Conservation (phyloP, 2,329 filamentous ascomycete genomes). For the Verticillium klebahnii region DNA sequence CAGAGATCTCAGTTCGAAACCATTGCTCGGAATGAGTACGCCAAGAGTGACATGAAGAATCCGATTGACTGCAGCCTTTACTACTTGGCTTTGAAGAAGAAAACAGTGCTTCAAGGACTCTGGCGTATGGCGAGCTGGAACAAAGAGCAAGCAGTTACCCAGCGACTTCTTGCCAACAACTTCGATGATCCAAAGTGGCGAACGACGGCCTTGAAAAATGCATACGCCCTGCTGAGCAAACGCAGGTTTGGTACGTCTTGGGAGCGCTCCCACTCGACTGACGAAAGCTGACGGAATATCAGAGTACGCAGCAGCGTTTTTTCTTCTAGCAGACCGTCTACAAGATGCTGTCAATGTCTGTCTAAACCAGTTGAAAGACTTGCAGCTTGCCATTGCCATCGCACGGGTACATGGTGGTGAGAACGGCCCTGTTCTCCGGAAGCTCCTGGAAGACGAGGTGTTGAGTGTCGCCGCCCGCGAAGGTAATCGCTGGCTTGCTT, state of each 20-base stretch:
- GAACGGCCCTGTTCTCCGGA: slow-evolving; percentile 65
- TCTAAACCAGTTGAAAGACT: slow-evolving; percentile 78
- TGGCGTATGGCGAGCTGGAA: slow-evolving; percentile 95
- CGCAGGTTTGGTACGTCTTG: slow-evolving; percentile 67
- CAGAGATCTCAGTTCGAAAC: slow-evolving; percentile 77
- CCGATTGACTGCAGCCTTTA: slow-evolving; percentile 87
- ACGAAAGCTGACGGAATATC: not conserved
- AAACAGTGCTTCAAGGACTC: slow-evolving; percentile 80
- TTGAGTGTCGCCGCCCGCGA: slow-evolving; percentile 72
- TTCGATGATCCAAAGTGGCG: slow-evolving; percentile 85
- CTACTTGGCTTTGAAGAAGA: slow-evolving; percentile 88
- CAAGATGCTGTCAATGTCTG: slow-evolving; percentile 84
- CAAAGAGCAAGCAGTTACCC: slow-evolving; percentile 76
- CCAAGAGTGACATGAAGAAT: slow-evolving; percentile 79
- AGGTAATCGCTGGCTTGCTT: slow-evolving; percentile 89
- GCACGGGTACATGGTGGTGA: slow-evolving; percentile 87
- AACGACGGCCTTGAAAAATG: slow-evolving; percentile 89
- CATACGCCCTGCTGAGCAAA: slow-evolving; percentile 89
- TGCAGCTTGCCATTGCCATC: slow-evolving; percentile 86
- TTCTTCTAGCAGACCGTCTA: slow-evolving; percentile 80
- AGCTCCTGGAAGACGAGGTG: slow-evolving; percentile 74
- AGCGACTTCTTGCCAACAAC: slow-evolving; percentile 79
- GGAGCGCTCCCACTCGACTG: no score
- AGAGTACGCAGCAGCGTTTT: slow-evolving; percentile 96
- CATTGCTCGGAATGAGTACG: slow-evolving; percentile 92